A percentile compares a stretch with the other conserved stretches of the same genome.
phyloP scores from a whole-genome alignment of 2,329 filamentous ascomycete species.

The Dryadomyces sulphureus region DNA sequence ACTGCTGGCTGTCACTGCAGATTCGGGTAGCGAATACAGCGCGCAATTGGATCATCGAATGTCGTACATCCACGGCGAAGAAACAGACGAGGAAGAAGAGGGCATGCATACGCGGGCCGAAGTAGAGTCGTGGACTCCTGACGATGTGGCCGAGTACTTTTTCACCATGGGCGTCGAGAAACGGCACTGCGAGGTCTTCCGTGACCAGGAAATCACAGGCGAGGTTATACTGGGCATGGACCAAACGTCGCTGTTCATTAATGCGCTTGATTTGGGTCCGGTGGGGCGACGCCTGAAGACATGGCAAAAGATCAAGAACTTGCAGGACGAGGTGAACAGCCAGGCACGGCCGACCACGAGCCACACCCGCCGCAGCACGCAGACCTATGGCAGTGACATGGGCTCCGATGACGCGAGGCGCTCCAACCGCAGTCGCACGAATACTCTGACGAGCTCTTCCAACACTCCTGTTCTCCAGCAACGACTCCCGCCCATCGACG shows the following conservation, averaged over 20 bases:
- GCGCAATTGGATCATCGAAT: slow-evolving; percentile 59
- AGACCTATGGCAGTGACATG: slow-evolving; percentile 42
- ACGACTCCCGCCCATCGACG: slow-evolving; percentile 25
- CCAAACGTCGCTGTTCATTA: slow-evolving; percentile 86
- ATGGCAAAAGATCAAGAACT: slow-evolving; percentile 87
- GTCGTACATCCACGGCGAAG: slow-evolving; percentile 86
- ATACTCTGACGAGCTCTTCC: slow-evolving; percentile 36
- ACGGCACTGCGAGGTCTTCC: slow-evolving; percentile 84
- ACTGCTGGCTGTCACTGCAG: slow-evolving; percentile 41
- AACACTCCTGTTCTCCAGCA: slow-evolving; percentile 33
- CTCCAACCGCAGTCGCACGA: slow-evolving; percentile 38
- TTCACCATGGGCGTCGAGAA: slow-evolving; percentile 75
- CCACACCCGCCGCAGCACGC: slow-evolving; percentile 31
- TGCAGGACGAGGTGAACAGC: slow-evolving; percentile 73
- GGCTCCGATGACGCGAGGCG: slow-evolving; percentile 38
- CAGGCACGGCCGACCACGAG: slow-evolving; percentile 20
- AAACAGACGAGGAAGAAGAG: slow-evolving; percentile 87
- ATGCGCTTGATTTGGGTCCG: slow-evolving; percentile 84
- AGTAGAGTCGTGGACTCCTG: slow-evolving; percentile 65
- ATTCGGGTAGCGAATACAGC: slow-evolving; percentile 86
- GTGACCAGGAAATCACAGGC: slow-evolving; percentile 89
- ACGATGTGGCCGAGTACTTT: slow-evolving; percentile 77
- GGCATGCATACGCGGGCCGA: slow-evolving; percentile 51
- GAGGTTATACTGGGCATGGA: slow-evolving; percentile 92
- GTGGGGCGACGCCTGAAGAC: slow-evolving; percentile 83